Evolutionary conservation across 176 grass and related monocot genomes (phyloP), one percentile per base, ranked within the genome.

Genomic region (Paspalum notatum): DNA sequence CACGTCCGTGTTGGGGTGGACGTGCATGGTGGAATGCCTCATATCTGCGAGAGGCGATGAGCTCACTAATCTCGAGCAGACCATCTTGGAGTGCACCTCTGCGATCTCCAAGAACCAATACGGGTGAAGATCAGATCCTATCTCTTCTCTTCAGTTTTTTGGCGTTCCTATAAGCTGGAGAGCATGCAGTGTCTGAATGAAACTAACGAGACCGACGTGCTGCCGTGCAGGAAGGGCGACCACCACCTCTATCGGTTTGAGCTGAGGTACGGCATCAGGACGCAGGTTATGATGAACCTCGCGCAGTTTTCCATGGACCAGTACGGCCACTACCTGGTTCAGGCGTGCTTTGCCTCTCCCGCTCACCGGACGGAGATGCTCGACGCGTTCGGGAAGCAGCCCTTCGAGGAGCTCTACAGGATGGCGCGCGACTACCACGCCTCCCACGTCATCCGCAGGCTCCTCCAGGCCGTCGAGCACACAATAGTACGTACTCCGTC

Each of bases 241-340:
- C 2, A 53, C 80, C 18, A 8, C 11, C 0, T 6, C 32, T 32
- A 32, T 32, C 32, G 32, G 32, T 32, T 32, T 42, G 0, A 2
- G 15, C 53, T 72, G 50, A 37, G 8, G 59, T 60, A 5, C 12
- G 0, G 3, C 7, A 21, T 88, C 16, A 53, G 41, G n/a, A 5
- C 5, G 14, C n/a, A 3, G 16, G 48, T 88, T 21, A 41, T 47
- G 80, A 1, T 0, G 27, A 45, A 88, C 53, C 75, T 67, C 15
- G 27, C 13, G 41, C 0, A 0, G 18, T 74, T 88, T 27, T 72
- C 80, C 25, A 21, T 1, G 7, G 2, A 74, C 75, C 6, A 4
- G 51, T 38, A 18, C 50, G 81, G 59, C 27, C 79, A 37, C 86
- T 60, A 44, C 62, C 74, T 79, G 50, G 68, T 88, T 8, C 67